A percentile compares a stretch with the other conserved stretches of the same genome.
These are phyloP conservation scores for Rhododendron mucronatum DNA, from an alignment of 148 eudicot genomes.

Conservation along the genomic window DNA sequence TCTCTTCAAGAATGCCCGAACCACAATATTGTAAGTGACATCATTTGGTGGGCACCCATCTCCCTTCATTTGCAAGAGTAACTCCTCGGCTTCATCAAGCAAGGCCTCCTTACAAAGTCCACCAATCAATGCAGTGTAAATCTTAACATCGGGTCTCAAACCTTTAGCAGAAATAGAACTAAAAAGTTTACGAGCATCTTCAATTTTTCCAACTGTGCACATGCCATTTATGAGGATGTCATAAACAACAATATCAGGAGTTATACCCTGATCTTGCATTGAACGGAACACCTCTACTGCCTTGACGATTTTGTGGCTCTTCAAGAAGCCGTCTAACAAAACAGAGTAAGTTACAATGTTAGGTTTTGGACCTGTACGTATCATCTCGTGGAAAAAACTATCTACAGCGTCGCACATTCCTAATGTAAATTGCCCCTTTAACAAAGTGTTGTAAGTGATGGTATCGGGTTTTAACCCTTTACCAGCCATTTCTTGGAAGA, in stretches of 20 bases:
- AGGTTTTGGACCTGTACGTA: neutral
- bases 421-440: neutral
- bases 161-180: neutral
- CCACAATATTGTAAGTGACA: neutral
- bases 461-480: constrained; percentile 9
- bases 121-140: neutral
- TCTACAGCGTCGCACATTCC: neutral
- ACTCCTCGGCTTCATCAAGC: neutral
- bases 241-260: neutral
- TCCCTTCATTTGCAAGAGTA: neutral
- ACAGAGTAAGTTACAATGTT: neutral
- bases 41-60: neutral
- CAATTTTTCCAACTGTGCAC: neutral
- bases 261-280: neutral
- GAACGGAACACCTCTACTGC: neutral
- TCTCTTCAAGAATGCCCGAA: neutral
- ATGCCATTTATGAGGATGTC: neutral
- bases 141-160: neutral
- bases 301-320: neutral
- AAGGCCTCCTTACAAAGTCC: neutral
- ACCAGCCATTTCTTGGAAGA: neutral
- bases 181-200: neutral
- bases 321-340: neutral
- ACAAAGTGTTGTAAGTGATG: neutral
- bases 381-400: neutral